phyloP scores from a whole-genome alignment of 176 grass and related monocot genomes.

The Raddia guianensis region DNA sequence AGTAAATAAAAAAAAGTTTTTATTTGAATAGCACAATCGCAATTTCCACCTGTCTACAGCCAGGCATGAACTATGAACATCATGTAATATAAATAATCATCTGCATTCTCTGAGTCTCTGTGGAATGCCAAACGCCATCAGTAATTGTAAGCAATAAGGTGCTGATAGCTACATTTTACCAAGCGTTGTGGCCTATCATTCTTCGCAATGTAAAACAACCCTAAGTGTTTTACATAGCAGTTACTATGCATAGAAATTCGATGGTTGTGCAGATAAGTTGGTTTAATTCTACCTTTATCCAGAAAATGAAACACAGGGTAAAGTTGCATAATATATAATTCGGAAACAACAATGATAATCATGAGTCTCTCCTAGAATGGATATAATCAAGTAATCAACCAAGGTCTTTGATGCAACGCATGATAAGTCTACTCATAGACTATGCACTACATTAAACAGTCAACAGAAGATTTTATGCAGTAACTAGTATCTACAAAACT shows the following conservation, averaged over 20 bases:
- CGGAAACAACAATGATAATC: background rate
- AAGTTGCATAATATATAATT: background rate
- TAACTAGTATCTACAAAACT: background rate
- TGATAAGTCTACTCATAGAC: background rate
- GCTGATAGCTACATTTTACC: background rate
- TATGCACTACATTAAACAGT: background rate
- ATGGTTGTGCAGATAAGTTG: background rate
- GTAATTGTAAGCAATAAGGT: constrained; percentile 7
- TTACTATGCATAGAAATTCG: background rate
- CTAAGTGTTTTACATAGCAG: background rate
- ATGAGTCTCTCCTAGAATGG: background rate
- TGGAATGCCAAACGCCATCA: constrained; percentile 3
- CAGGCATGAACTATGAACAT: background rate
- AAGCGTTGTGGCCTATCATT: background rate
- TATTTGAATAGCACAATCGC: constrained; percentile 8
- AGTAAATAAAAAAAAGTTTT: background rate
- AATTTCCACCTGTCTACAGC: background rate
- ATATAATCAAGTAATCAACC: constrained; percentile 18
- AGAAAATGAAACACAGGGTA: background rate
- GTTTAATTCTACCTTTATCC: background rate
- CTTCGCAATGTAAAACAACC: background rate
- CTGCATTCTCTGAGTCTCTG: constrained; percentile 10
- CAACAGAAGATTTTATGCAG: background rate
- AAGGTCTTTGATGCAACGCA: background rate
- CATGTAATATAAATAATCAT: background rate